These are phyloP conservation scores for Backusella circina DNA, from an alignment of 192 early-diverging fungal species.

Conservation along the genomic window DNA sequence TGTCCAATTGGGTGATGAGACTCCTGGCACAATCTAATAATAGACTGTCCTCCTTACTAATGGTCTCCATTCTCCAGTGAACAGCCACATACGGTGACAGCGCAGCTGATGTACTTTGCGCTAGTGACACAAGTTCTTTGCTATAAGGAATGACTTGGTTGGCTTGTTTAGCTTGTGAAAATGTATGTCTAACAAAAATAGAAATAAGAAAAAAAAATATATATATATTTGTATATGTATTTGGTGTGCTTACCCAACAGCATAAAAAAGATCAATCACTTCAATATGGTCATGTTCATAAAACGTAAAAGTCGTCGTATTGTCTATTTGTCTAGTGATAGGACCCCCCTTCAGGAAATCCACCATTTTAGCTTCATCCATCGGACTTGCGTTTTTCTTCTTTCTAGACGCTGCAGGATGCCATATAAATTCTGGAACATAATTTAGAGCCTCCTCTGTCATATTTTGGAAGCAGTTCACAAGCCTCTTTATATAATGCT, in stretches of 20 bases:
- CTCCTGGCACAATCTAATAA: slow-evolving; percentile 25
- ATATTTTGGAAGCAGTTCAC: background rate
- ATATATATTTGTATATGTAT: background rate
- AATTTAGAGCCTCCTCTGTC: background rate
- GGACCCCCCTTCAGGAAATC: background rate
- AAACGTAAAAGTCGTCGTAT: background rate
- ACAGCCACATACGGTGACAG: slow-evolving; percentile 27
- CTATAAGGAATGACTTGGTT: slow-evolving; percentile 20
- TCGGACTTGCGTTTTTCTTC: background rate
- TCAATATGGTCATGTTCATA: slow-evolving; percentile 16
- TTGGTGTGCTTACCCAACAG: slow-evolving; percentile 26
- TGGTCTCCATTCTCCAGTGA: slow-evolving; percentile 34
- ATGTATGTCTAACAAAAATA: slow-evolving; percentile 17
- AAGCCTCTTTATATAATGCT: background rate
- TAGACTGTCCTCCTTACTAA: background rate
- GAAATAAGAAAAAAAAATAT: background rate
- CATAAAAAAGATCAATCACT: slow-evolving; percentile 32
- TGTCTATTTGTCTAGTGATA: background rate
- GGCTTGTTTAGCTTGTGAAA: slow-evolving; percentile 23
- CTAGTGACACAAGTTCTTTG: slow-evolving; percentile 4
- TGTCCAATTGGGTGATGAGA: slow-evolving; percentile 2
- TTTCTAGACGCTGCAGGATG: background rate
- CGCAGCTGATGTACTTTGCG: background rate
- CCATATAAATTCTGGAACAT: background rate
- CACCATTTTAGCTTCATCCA: background rate